phyloP scores from a whole-genome alignment of 2,329 filamentous ascomycete genomes.

The Colletotrichum euphorbiae region DNA sequence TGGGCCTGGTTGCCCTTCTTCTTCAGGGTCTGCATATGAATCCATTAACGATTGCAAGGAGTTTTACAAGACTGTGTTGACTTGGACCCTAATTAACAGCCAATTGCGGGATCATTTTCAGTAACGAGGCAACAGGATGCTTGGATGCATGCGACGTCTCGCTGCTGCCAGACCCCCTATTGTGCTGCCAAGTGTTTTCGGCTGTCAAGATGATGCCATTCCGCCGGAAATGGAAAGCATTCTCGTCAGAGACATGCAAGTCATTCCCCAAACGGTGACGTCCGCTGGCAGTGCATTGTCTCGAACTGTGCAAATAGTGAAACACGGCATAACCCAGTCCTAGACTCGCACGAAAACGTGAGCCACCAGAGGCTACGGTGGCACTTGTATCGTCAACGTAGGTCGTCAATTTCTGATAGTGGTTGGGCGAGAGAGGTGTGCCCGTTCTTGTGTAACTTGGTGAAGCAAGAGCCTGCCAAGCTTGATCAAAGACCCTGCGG shows the following conservation, averaged over 20 bases:
- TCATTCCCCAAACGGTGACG: conserved; percentile 6
- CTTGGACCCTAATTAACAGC: not conserved
- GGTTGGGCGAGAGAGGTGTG: no score
- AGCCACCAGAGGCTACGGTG: no score
- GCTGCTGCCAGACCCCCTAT: not conserved
- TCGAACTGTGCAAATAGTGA: not conserved
- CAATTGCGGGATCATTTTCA: not conserved
- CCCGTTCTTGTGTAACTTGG: no score
- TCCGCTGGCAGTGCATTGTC: not conserved
- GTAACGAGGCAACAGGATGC: not conserved
- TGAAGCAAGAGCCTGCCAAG: no score
- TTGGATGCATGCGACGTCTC: not conserved
- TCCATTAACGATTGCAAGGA: no score
- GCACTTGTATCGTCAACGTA: no score
- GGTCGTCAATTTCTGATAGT: no score
- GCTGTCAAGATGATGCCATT: conserved; percentile 12
- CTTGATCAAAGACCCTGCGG: no score
- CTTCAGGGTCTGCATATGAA: not conserved
- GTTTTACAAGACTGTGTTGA: no score
- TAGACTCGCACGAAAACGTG: conserved; percentile 18
- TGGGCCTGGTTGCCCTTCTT: no score
- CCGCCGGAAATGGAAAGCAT: conserved; percentile 23
- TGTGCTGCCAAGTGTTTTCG: conserved; percentile 6
- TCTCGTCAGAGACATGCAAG: conserved; percentile 15
- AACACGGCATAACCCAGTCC: conserved; percentile 1